Percentiles rank a stretch among this genome's conserved stretches.
Evolutionary conservation across 148 eudicot genomes (phyloP).

Genomic region (Rhododendron griersonianum): DNA sequence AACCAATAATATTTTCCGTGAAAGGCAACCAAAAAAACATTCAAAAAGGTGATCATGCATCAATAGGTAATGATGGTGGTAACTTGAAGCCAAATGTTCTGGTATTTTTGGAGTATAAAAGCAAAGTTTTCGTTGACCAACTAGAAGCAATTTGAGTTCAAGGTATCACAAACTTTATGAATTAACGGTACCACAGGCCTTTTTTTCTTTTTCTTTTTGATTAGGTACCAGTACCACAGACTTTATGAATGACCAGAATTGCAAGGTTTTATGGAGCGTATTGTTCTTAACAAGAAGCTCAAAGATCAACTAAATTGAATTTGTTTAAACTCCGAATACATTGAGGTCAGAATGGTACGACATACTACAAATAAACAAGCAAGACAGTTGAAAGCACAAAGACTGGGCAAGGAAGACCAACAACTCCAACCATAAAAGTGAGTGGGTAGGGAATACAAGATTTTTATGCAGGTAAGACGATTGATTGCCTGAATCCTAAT

Average conservation of each 20-base stretch:
- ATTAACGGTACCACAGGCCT: neutral
- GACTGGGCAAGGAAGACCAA: neutral
- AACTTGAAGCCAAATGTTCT: neutral
- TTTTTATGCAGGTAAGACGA: neutral
- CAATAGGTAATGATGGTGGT: neutral
- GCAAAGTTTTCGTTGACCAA: neutral
- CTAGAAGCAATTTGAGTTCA: neutral
- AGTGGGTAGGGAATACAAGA: neutral
- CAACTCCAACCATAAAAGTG: neutral
- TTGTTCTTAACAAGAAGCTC: neutral
- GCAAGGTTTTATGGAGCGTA: neutral
- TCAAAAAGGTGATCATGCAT: neutral
- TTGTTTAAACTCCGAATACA: neutral
- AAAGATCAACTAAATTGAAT: neutral
- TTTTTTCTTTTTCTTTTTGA: no score
- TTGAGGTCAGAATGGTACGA: neutral
- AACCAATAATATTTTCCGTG: neutral
- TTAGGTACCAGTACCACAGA: neutral
- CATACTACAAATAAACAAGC: neutral
- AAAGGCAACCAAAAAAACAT: neutral
- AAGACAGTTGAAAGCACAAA: neutral
- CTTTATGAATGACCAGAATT: neutral
- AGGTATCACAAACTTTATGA: neutral
- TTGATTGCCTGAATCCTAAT: neutral
- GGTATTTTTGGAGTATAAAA: neutral